Conservation (phyloP, 2,329 filamentous ascomycete species). For the Talaromyces sp. region DNA sequence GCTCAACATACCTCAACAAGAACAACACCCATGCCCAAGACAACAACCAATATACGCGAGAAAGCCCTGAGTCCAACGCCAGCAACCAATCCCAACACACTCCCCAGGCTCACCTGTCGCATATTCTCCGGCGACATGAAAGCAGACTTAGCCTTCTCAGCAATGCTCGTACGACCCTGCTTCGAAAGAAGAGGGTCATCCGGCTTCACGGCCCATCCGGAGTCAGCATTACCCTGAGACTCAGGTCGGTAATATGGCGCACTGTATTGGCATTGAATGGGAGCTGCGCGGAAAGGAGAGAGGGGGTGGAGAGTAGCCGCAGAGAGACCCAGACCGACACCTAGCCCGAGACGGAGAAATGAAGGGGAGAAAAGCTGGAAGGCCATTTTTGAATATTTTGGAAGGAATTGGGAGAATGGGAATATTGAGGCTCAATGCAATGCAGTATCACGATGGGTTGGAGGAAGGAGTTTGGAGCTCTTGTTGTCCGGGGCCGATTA, state of each 20-base stretch:
- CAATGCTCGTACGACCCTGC: slow-evolving; percentile 26
- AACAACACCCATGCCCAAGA: slow-evolving; percentile 49
- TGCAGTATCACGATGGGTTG: not conserved
- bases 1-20: slow-evolving; percentile 44
- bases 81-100: slow-evolving; percentile 47
- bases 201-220: slow-evolving; percentile 30
- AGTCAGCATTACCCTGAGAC: slow-evolving; percentile 19
- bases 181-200: slow-evolving; percentile 28
- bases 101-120: slow-evolving; percentile 50
- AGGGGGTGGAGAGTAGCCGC: slow-evolving; percentile 33
- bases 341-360: slow-evolving; percentile 38
- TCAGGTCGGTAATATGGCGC: slow-evolving; percentile 28
- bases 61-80: slow-evolving; percentile 50
- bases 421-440: slow-evolving; percentile 3
- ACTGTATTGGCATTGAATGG: slow-evolving; percentile 43
- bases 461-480: slow-evolving; percentile 1
- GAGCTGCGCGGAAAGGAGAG: slow-evolving; percentile 37
- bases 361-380: slow-evolving; percentile 31
- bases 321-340: slow-evolving; percentile 38
- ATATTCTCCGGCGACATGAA: slow-evolving; percentile 41
- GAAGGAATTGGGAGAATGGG: slow-evolving; percentile 3
- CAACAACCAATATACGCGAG: slow-evolving; percentile 46
- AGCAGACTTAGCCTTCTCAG: slow-evolving; percentile 12
- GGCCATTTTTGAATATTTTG: slow-evolving; percentile 24
- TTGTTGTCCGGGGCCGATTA: slow-evolving; percentile 9